Percentiles rank a stretch among this genome's conserved stretches.
phyloP scores from a whole-genome alignment of 768 basidiomycete genomes.

The Grammothele lineata region DNA sequence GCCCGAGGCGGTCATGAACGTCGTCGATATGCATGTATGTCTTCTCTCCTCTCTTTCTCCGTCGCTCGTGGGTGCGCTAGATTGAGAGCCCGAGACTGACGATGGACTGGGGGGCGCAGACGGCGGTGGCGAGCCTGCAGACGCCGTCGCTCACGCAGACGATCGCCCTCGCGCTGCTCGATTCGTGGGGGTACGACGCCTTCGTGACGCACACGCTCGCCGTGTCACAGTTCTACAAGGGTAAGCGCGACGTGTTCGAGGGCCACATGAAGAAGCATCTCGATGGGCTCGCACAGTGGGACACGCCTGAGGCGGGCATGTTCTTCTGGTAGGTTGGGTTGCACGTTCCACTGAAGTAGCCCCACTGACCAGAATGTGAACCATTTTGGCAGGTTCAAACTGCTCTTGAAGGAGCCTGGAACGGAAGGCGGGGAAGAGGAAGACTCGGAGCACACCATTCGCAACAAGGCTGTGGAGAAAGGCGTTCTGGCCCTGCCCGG shows the following conservation, averaged over 20 bases:
- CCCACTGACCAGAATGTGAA: conserved; percentile 1
- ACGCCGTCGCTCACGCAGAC: conserved; percentile 62
- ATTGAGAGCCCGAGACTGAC: background rate
- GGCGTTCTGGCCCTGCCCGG: conserved; percentile 91
- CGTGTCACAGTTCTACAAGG: conserved; percentile 70
- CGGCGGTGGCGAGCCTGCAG: conserved; percentile 66
- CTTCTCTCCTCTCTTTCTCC: background rate
- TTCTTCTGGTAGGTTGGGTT: conserved; percentile 73
- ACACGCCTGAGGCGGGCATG: conserved; percentile 75
- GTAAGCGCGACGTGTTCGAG: conserved; percentile 78
- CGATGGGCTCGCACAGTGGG: conserved; percentile 71
- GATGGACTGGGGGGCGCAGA: no score
- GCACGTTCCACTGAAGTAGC: background rate
- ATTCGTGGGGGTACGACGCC: conserved; percentile 75
- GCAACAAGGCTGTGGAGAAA: conserved; percentile 68
- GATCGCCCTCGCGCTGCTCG: conserved; percentile 54
- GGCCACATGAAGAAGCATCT: conserved; percentile 71
- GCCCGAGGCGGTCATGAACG: conserved; percentile 61
- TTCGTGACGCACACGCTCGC: conserved; percentile 65
- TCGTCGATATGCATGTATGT: conserved; percentile 72
- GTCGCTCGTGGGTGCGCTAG: background rate
- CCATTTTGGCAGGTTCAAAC: conserved; percentile 65
- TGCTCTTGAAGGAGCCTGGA: conserved; percentile 51
- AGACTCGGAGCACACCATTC: conserved; percentile 62
- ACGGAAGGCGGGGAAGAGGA: conserved; percentile 17